Percentiles rank a stretch among this genome's conserved stretches.
Conservation (phyloP, 2,329 filamentous ascomycete species). For the Trichoderma atroviride region DNA sequence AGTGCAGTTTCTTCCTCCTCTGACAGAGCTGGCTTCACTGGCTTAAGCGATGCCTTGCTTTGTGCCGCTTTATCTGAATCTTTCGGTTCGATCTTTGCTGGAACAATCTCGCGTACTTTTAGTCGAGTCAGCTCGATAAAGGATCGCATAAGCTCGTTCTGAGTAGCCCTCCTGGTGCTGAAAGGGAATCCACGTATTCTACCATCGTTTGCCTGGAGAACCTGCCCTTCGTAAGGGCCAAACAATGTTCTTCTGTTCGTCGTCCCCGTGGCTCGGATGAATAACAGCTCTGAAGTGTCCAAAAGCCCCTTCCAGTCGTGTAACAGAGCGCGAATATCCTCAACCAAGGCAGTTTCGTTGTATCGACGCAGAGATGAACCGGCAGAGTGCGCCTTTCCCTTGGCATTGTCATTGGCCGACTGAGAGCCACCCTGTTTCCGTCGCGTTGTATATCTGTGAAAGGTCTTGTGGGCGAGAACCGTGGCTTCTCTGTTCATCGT, state of each 20-base stretch:
- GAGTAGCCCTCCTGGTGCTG: constrained; percentile 86
- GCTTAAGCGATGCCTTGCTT: constrained; percentile 49
- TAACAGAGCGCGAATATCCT: constrained; percentile 83
- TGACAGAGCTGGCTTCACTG: constrained; percentile 64
- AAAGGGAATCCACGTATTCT: constrained; percentile 89
- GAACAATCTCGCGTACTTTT: constrained; percentile 79
- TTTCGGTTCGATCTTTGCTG: constrained; percentile 56
- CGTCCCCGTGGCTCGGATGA: constrained; percentile 84
- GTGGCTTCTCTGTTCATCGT: constrained; percentile 82
- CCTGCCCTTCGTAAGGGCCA: constrained; percentile 86
- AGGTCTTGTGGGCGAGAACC: constrained; percentile 93
- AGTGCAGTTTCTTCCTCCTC: constrained; percentile 83
- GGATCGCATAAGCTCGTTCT: constrained; percentile 89
- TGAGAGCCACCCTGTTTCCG: constrained; percentile 96
- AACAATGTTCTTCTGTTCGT: constrained; percentile 88
- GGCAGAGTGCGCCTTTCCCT: constrained; percentile 90
- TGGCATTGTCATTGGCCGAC: constrained; percentile 90
- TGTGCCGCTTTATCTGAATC: constrained; percentile 45
- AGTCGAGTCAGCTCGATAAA: constrained; percentile 93
- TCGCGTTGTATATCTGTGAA: constrained; percentile 94
- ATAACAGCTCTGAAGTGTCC: constrained; percentile 80
- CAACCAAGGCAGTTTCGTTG: constrained; percentile 86
- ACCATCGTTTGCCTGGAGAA: constrained; percentile 76
- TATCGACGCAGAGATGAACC: constrained; percentile 88
- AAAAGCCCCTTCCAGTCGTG: constrained; percentile 84